phyloP scores from a whole-genome alignment of 2,329 filamentous ascomycete genomes.

The Seiridium cupressi region DNA sequence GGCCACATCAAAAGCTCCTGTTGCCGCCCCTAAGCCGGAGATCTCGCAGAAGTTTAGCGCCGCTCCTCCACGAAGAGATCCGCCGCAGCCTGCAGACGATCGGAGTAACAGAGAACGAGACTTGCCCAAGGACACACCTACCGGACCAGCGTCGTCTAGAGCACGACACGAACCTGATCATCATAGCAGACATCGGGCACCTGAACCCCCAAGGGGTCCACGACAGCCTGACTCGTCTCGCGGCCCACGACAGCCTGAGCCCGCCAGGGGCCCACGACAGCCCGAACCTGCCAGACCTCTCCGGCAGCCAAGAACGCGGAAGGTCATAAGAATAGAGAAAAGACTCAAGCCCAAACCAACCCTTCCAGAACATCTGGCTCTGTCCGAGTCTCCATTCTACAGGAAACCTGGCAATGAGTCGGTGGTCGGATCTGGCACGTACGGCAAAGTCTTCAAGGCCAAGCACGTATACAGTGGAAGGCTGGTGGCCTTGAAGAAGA shows the following conservation, averaged over 20 bases:
- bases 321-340: slow-evolving; percentile 66
- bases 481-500: slow-evolving; percentile 82
- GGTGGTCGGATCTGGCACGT: slow-evolving; percentile 91
- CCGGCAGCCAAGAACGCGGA: slow-evolving; percentile 42
- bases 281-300: slow-evolving; percentile 7
- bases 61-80: slow-evolving; percentile 47
- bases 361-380: slow-evolving; percentile 68
- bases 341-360: slow-evolving; percentile 70
- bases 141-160: slow-evolving; percentile 29
- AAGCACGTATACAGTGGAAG: slow-evolving; percentile 86
- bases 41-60: slow-evolving; percentile 70
- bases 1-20: slow-evolving; percentile 58
- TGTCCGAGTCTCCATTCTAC: slow-evolving; percentile 88
- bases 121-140: slow-evolving; percentile 7
- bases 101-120: slow-evolving; percentile 18
- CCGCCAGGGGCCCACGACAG: slow-evolving; percentile 21
- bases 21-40: slow-evolving; percentile 60
- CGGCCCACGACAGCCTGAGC: slow-evolving; percentile 17
- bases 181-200: slow-evolving; percentile 19
- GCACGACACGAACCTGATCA: slow-evolving; percentile 25
- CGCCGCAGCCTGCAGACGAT: slow-evolving; percentile 37
- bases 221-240: slow-evolving; percentile 3
- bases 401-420: slow-evolving; percentile 97
- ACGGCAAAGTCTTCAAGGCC: slow-evolving; percentile 94
- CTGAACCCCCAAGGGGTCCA: neutral